Base-by-base conservation (phyloP, 495 filamentous ascomycete genomes). In the Cercophora samala region DNA sequence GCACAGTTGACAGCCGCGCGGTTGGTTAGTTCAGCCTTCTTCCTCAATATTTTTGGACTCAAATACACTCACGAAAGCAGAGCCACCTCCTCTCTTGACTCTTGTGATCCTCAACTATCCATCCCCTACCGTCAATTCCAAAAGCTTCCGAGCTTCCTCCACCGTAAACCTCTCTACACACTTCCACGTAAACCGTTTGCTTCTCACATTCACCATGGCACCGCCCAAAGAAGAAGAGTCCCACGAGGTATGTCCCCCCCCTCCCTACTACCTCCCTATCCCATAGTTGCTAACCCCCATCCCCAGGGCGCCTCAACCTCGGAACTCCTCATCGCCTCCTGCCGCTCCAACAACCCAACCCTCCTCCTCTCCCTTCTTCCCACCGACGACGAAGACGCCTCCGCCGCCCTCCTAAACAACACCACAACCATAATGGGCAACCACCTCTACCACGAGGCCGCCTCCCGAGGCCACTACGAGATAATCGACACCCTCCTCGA, bases 401-500 rank as follows among this genome's bases (percentile, higher is more conserved):
- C 89, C 37, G 88, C 93, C 9, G 70, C 83, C 58, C 86, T 96
- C 54, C 86, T 99, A 73, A 99, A 99, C 79, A 84, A 82, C 26
- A 89, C 93, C 23, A 90, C 85, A 23, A 93, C 96, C 64, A 87
- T 91, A 1, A 80, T 98, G 74, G 95, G 95, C 22, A 93, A 93
- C 76, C 84, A 92, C 71, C 87, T 91, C 37, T 85, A 97, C 73
- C 95, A 99, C 79, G 85, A 98, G 68, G 95, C 93, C 58, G 94
- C 95, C 5, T 78, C 83, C 54, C 86, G 88, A 69, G 95, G 96
- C 63, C 93, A 91, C 81, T 97, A 96, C 81, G 94, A 97, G 70
- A 85, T 92, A 22, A 91, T 98, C 80, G 95, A 99, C 79, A 68
- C 85, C 64, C 87, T 99, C 60, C 94, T 99, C 66, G 96, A 99